Conservation (phyloP, 2,329 filamentous ascomycete genomes). For the Colletotrichum euphorbiae region DNA sequence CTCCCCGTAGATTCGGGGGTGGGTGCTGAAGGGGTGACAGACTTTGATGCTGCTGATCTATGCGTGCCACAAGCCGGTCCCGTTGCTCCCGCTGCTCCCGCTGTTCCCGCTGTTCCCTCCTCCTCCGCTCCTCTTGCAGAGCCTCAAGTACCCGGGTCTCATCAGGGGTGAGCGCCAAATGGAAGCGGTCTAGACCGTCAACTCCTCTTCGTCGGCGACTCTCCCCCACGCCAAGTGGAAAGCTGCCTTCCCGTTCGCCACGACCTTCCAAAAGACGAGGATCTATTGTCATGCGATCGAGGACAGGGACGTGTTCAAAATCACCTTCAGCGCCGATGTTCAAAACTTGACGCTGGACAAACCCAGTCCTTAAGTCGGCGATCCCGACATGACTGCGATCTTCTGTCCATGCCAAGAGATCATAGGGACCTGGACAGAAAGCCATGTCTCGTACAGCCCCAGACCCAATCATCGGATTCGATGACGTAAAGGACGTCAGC, state of each 20-base stretch:
- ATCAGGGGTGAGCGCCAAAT: conserved; percentile 63
- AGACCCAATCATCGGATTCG: conserved; percentile 74
- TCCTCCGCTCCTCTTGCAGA: conserved; percentile 64
- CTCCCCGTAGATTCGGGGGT: conserved; percentile 9
- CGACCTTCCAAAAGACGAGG: conserved; percentile 62
- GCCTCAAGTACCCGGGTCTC: conserved; percentile 69
- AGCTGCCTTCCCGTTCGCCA: conserved; percentile 57
- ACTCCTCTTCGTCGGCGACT: conserved; percentile 30
- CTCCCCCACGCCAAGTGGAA: conserved; percentile 51
- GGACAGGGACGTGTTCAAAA: conserved; percentile 67
- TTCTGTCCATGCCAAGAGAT: conserved; percentile 94
- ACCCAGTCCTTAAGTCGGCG: conserved; percentile 76
- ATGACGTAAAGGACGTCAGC: conserved; percentile 81
- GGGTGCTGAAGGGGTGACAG: conserved; percentile 14
- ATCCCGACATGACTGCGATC: conserved; percentile 82
- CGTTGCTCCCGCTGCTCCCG: conserved; percentile 61
- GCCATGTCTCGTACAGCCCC: conserved; percentile 92
- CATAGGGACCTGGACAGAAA: conserved; percentile 90
- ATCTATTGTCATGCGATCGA: conserved; percentile 67
- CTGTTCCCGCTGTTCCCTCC: conserved; percentile 56
- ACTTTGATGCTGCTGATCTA: conserved; percentile 35
- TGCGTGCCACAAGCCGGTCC: conserved; percentile 36
- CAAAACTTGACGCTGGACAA: conserved; percentile 76
- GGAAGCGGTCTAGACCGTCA: conserved; percentile 31
- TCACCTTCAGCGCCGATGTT: conserved; percentile 69